phyloP scores from a whole-genome alignment of 169 alveolate genomes.

The Plasmodium billcollinsi region DNA sequence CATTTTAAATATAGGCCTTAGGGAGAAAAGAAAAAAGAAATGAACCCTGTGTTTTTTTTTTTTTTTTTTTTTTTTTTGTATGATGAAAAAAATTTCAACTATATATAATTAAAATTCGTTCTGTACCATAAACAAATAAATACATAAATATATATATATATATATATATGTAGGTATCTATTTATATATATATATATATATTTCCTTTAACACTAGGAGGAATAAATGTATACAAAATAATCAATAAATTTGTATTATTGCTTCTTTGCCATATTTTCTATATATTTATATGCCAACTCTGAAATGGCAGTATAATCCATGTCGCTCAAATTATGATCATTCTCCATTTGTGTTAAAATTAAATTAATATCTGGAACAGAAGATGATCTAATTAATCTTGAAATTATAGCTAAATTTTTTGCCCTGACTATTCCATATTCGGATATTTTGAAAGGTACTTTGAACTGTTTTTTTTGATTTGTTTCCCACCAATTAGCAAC shows the following conservation, averaged over 20 bases:
- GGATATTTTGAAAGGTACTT: slow-evolving; percentile 76
- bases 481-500: slow-evolving; percentile 79
- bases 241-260: background rate
- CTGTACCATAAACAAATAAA: background rate
- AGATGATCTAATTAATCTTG: slow-evolving; percentile 68
- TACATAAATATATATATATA: background rate
- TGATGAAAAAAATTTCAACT: no score
- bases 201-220: background rate
- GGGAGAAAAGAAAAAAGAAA: no score
- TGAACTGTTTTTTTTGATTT: slow-evolving; percentile 61
- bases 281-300: slow-evolving; percentile 59
- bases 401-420: slow-evolving; percentile 66
- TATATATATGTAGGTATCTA: background rate
- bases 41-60: no score
- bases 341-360: slow-evolving; percentile 66
- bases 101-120: no score
- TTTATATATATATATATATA: background rate
- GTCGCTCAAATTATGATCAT: slow-evolving; percentile 23
- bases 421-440: slow-evolving; percentile 74
- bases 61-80: no score
- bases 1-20: no score
- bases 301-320: slow-evolving; percentile 45
- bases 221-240: background rate
- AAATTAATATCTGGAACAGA: slow-evolving; percentile 50
- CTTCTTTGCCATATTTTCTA: slow-evolving; percentile 10